Percentiles rank a stretch among this genome's conserved stretches.
phyloP scores from a whole-genome alignment of 176 grass and related monocot species.

The Bromus sterilis region DNA sequence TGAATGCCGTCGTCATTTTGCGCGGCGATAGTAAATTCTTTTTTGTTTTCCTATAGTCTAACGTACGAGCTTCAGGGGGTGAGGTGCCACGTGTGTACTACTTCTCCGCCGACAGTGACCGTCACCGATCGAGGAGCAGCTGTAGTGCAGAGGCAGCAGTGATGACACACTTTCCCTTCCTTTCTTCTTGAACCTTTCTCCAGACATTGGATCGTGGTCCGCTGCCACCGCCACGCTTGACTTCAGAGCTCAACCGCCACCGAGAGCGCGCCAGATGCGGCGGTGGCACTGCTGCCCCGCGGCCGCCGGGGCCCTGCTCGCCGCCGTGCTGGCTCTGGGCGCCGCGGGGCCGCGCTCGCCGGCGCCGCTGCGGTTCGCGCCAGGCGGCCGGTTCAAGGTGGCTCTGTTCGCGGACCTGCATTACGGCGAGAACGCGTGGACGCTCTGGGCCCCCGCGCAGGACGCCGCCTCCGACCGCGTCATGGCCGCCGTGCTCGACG shows the following conservation, averaged over 20 bases:
- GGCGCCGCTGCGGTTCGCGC: neutral
- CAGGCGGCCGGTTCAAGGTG: conserved; percentile 49
- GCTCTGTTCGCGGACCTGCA: conserved; percentile 86
- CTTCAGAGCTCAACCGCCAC: neutral
- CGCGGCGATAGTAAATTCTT: no score
- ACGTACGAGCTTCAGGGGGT: neutral
- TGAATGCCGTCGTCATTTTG: no score
- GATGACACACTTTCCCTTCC: no score
- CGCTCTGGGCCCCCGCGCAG: conserved; percentile 72
- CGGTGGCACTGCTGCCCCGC: neutral
- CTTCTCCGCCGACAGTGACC: neutral
- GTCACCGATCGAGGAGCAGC: neutral
- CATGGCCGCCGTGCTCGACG: conserved; percentile 71
- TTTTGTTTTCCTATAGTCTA: no score
- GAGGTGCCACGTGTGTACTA: neutral
- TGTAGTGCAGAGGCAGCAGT: neutral
- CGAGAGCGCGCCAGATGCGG: neutral
- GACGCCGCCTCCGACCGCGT: conserved; percentile 60
- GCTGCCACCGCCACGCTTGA: neutral
- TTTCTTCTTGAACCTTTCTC: neutral
- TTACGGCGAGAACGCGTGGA: conserved; percentile 92
- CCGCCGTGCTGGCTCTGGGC: neutral
- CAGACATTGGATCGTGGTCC: neutral
- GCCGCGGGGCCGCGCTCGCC: neutral
- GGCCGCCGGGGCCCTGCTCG: neutral